Conservation (phyloP, 2,329 filamentous ascomycete genomes). For the Colletotrichum sp. region DNA sequence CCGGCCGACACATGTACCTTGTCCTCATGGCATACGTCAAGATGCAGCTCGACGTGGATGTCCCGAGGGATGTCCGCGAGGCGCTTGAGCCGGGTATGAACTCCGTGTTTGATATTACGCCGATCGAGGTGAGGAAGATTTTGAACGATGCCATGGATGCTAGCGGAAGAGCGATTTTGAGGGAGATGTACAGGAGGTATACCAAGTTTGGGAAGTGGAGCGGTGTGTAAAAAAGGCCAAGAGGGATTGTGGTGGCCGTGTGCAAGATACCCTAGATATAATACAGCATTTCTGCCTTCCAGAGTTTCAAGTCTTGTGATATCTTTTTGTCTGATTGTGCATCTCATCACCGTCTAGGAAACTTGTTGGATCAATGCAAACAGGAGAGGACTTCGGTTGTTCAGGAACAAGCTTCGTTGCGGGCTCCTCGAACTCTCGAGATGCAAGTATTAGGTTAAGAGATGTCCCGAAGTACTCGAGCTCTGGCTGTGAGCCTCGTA, state of each 20-base stretch:
- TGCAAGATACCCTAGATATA: constrained; percentile 18
- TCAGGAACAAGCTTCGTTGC: too few relatives aligned
- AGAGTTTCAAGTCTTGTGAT: too few relatives aligned
- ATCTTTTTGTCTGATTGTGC: neutral
- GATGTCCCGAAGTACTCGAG: too few relatives aligned
- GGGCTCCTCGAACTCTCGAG: too few relatives aligned
- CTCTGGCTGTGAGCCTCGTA: too few relatives aligned
- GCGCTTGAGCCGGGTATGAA: constrained; percentile 63
- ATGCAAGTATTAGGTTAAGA: too few relatives aligned
- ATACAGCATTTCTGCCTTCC: neutral
- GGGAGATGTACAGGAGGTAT: constrained; percentile 63
- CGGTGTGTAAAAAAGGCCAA: constrained; percentile 47
- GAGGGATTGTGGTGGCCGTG: neutral
- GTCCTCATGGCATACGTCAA: constrained; percentile 65
- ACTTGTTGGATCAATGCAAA: neutral
- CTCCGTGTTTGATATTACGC: constrained; percentile 63
- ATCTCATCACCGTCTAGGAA: neutral
- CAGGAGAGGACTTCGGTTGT: neutral
- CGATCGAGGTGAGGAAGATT: constrained; percentile 57
- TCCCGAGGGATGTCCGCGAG: constrained; percentile 56
- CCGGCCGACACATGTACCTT: constrained; percentile 66
- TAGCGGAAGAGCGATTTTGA: constrained; percentile 63
- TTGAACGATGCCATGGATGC: constrained; percentile 65
- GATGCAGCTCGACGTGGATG: constrained; percentile 61
- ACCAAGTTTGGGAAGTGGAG: constrained; percentile 69